A percentile compares a stretch with the other conserved stretches of the same genome.
phyloP scores from a whole-genome alignment of 2,329 filamentous ascomycete species.

The Corinectria fuckeliana region DNA sequence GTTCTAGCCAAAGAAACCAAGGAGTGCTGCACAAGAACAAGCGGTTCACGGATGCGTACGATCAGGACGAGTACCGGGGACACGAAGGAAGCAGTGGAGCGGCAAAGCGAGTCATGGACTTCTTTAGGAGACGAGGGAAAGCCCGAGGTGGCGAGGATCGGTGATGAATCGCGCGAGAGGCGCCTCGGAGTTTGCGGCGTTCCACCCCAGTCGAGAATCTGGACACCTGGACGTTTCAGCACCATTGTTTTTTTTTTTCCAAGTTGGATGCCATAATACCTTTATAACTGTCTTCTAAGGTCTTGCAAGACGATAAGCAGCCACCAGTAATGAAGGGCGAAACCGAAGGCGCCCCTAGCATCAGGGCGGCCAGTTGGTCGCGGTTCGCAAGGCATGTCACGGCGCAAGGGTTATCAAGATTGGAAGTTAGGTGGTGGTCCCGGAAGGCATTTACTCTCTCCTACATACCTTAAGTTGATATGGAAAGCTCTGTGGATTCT shows the following conservation, averaged over 20 bases:
- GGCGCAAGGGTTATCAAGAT: constrained; percentile 36
- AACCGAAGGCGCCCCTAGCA: constrained; percentile 21
- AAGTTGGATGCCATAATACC: constrained; percentile 39
- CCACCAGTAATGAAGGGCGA: constrained; percentile 38
- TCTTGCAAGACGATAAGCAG: constrained; percentile 31
- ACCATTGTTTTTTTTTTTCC: constrained; percentile 27
- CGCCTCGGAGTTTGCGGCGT: constrained; percentile 34
- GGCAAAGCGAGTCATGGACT: constrained; percentile 95
- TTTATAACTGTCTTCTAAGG: constrained; percentile 34
- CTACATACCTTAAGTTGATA: constrained; percentile 34
- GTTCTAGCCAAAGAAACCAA: constrained; percentile 48
- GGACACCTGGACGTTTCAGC: constrained; percentile 30
- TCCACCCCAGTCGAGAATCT: constrained; percentile 32
- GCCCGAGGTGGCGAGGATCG: constrained; percentile 68
- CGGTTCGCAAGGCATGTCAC: constrained; percentile 28
- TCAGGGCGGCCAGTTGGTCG: constrained; percentile 3
- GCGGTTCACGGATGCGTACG: constrained; percentile 88
- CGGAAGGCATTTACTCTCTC: constrained; percentile 31
- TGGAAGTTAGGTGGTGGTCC: constrained; percentile 34
- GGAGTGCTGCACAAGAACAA: constrained; percentile 82
- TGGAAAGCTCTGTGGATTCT: constrained; percentile 32
- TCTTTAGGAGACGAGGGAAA: constrained; percentile 88
- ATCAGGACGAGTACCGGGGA: constrained; percentile 70
- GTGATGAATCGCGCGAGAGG: constrained; percentile 41
- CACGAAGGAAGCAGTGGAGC: constrained; percentile 86